Percentiles rank a stretch among this genome's conserved stretches.
Evolutionary conservation across 2,329 filamentous ascomycete species (phyloP).

Genomic region (Xylaria digitata): DNA sequence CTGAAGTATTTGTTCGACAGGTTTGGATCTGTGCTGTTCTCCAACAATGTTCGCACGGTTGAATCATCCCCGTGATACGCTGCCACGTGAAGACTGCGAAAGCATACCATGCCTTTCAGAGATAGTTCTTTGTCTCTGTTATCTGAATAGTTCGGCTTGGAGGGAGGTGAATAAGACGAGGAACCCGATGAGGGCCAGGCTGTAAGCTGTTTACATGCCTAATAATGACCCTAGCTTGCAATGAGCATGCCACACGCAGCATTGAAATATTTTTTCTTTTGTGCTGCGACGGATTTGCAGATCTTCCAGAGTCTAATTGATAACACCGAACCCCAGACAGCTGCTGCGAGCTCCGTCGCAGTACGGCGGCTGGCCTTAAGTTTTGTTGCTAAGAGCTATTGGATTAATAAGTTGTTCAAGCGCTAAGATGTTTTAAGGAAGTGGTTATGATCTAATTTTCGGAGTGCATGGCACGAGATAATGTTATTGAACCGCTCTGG

Average conservation of each 20-base stretch:
- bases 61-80: background rate
- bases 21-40: background rate
- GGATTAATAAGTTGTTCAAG: no score
- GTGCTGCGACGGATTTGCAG: background rate
- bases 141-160: background rate
- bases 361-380: no score
- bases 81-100: constrained; percentile 1
- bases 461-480: no score
- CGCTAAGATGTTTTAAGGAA: no score
- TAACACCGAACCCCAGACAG: background rate
- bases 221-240: background rate
- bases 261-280: background rate
- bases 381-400: no score
- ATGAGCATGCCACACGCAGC: background rate
- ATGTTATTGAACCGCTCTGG: no score
- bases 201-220: background rate
- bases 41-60: background rate
- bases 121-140: background rate
- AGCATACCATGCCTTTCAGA: background rate
- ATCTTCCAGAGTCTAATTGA: background rate
- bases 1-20: background rate
- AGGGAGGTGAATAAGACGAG: background rate
- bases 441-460: no score
- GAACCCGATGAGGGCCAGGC: background rate
- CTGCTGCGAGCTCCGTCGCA: no score